Conservation (phyloP, 2,329 filamentous ascomycete species). For the Calonectria montana region DNA sequence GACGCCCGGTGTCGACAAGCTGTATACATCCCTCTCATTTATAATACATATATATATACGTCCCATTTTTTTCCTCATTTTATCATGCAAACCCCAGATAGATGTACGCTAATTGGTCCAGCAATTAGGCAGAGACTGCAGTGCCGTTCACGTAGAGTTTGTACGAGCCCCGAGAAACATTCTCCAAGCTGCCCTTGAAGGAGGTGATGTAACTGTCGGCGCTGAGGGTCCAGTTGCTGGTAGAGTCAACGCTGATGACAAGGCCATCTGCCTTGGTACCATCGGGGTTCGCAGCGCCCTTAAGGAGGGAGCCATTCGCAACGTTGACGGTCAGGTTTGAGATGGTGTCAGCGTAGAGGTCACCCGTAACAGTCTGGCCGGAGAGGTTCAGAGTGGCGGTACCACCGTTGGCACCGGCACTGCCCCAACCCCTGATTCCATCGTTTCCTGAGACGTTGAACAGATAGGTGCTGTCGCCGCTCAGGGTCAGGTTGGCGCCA, state of each 20-base stretch:
- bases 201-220: slow-evolving; percentile 21
- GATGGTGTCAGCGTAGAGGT: slow-evolving; percentile 24
- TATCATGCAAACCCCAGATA: not conserved
- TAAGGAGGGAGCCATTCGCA: slow-evolving; percentile 12
- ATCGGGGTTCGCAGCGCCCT: slow-evolving; percentile 16
- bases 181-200: slow-evolving; percentile 18
- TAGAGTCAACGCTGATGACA: slow-evolving; percentile 7
- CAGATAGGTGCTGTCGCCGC: slow-evolving; percentile 22
- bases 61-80: not conserved
- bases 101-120: not conserved
- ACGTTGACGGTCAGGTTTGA: slow-evolving; percentile 13
- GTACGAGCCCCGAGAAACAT: slow-evolving; percentile 23
- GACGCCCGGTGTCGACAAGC: not conserved
- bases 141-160: slow-evolving; percentile 22
- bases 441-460: slow-evolving; percentile 28
- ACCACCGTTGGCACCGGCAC: slow-evolving; percentile 24
- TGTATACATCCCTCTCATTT: not conserved
- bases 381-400: slow-evolving; percentile 20
- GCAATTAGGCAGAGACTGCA: slow-evolving; percentile 3
- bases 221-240: slow-evolving; percentile 19
- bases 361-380: slow-evolving; percentile 17
- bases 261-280: slow-evolving; percentile 16
- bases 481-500: slow-evolving; percentile 18
- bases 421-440: slow-evolving; percentile 24
- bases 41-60: not conserved